These are phyloP conservation scores for Chlorella sp. DNA, from an alignment of 139 green algal species.

Conservation along the genomic window DNA sequence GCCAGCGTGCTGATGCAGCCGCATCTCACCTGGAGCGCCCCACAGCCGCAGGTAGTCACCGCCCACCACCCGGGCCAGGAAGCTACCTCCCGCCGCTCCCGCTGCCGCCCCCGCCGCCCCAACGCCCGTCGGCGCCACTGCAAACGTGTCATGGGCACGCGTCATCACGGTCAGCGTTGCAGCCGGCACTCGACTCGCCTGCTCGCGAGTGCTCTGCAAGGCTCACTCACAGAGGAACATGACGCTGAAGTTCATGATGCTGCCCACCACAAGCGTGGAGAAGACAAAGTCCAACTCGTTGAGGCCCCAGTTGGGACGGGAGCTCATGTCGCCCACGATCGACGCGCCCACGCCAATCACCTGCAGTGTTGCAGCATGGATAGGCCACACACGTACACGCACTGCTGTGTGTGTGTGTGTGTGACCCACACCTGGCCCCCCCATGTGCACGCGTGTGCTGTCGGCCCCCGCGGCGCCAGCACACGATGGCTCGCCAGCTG, in stretches of 20 bases:
- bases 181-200: no score
- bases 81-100: constrained; percentile 17
- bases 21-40: constrained; percentile 62
- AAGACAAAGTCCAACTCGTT: constrained; percentile 99
- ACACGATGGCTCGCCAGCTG: no score
- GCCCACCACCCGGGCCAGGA: constrained; percentile 58
- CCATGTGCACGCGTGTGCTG: no score
- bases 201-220: no score
- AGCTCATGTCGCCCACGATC: constrained; percentile 92
- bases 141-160: no score
- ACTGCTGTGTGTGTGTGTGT: no score
- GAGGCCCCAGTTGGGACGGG: constrained; percentile 88
- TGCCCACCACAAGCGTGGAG: constrained; percentile 86
- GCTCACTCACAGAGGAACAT: constrained; percentile 68
- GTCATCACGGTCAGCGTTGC: no score
- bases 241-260: constrained; percentile 93
- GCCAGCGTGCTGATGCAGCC: no score
- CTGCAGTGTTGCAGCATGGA: constrained; percentile 39
- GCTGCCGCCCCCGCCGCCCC: constrained; percentile 25
- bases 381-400: no score
- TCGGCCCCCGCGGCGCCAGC: no score
- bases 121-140: constrained; percentile 75
- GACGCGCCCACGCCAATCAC: constrained; percentile 88
- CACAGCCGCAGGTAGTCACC: constrained; percentile 57
- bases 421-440: no score